Evolutionary conservation across 2,329 filamentous ascomycete genomes (phyloP), one percentile per base, ranked within the genome.

Genomic region (Penicillium verrucosum): DNA sequence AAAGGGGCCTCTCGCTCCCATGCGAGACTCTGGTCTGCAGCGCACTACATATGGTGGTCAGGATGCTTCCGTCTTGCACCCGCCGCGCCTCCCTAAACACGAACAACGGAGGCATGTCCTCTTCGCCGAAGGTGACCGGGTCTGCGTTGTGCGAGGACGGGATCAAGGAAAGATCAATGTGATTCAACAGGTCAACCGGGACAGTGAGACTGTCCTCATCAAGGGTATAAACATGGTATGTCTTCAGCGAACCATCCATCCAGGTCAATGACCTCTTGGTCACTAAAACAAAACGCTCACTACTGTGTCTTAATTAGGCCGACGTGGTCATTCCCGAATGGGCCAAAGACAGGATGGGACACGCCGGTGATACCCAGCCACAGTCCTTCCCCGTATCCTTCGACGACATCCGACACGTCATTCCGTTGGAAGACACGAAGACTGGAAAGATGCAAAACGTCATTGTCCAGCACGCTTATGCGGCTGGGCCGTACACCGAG

Each of bases 151-250:
- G 52, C 85, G 88, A 59, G 92, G 93, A 9, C 82, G 82, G 36
- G 89, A 94, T 68, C 89, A 87, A 77, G 92, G 92, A 67, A 90
- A 88, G 77, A 94, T 99, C 74, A 89, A 90, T 49, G 77, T 78
- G n/a, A 84, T 97, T 43, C 73, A 72, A 58, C 72, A 78, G 1
- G 78, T 95, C 44, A 76, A 85, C 62, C 60, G 69, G 5, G 73
- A 81, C 11, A 77, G 75, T 44, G 86, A 85, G 59, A 81, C 82
- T 60, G 78, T 90, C 44, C 79, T 75, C n/a, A 75, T 92, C 42
- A 80, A 85, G 60, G 83, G 81, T 25, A 65, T 86, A 58, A 86
- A 88, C 68, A 79, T 82, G 79, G 89, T 92, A 68, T 50, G 66
- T 43, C 8, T 49, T 44, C 18, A n/a, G n/a, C 25, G 25, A 32